These are phyloP conservation scores for Collybiopsis luxurians DNA, from an alignment of 768 basidiomycete species.

Conservation along the genomic window DNA sequence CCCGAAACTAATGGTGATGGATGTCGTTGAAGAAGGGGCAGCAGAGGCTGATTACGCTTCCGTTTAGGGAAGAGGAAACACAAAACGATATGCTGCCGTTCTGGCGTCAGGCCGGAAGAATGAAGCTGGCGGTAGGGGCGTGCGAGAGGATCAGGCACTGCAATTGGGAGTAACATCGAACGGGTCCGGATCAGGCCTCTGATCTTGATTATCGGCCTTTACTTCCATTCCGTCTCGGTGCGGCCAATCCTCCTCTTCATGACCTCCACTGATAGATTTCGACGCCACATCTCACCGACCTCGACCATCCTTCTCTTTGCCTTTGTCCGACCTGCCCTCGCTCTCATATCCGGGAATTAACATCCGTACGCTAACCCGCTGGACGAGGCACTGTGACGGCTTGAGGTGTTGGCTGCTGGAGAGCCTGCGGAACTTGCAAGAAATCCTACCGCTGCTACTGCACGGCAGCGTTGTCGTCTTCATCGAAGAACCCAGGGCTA, in stretches of 20 bases:
- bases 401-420: slow-evolving; percentile 20
- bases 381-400: slow-evolving; percentile 17
- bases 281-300: slow-evolving; percentile 11
- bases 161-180: neutral
- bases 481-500: slow-evolving; percentile 81
- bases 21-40: slow-evolving; percentile 9
- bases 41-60: neutral
- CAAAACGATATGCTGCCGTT: slow-evolving; percentile 8
- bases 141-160: neutral
- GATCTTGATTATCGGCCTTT: slow-evolving; percentile 16
- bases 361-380: neutral
- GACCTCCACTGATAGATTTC: slow-evolving; percentile 20
- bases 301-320: slow-evolving; percentile 3
- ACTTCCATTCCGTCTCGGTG: slow-evolving; percentile 13
- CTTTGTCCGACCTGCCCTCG: neutral
- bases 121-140: slow-evolving; percentile 14
- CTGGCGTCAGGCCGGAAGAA: slow-evolving; percentile 25
- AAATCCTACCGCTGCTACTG: slow-evolving; percentile 28
- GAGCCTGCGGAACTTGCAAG: slow-evolving; percentile 19
- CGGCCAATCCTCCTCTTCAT: neutral
- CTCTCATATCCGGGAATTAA: neutral
- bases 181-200: neutral
- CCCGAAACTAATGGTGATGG: too few relatives aligned
- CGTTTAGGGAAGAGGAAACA: slow-evolving; percentile 31
- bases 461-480: slow-evolving; percentile 57